Evolutionary conservation across 75 land plant genomes (phyloP).

Genomic region (Adiantum capillusveneris): DNA sequence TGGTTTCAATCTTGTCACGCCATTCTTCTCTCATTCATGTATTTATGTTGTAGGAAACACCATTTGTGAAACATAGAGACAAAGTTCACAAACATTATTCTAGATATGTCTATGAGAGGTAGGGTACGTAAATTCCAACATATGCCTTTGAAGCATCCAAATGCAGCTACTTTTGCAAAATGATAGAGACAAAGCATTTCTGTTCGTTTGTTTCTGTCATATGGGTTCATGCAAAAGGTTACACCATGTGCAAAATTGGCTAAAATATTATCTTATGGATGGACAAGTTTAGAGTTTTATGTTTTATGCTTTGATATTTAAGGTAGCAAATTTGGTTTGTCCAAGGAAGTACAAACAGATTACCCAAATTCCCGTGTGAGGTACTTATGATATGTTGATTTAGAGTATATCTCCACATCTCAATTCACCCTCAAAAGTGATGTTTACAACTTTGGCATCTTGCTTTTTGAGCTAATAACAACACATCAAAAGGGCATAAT

Average conservation of each 20-base stretch:
- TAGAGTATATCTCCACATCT: constrained; percentile 17
- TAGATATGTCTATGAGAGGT: constrained; percentile 69
- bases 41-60: constrained; percentile 45
- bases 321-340: constrained; percentile 31
- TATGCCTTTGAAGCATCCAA: too few relatives aligned
- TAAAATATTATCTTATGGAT: background rate
- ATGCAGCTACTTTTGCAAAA: too few relatives aligned
- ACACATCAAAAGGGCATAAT: constrained; percentile 25
- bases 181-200: too few relatives aligned
- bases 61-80: constrained; percentile 77
- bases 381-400: constrained; percentile 26
- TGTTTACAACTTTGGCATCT: constrained; percentile 24
- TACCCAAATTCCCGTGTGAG: constrained; percentile 11
- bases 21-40: too few relatives aligned
- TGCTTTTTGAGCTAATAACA: constrained; percentile 26
- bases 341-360: constrained; percentile 8
- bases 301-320: background rate
- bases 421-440: constrained; percentile 23
- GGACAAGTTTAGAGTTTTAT: too few relatives aligned
- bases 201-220: too few relatives aligned
- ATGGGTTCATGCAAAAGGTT: too few relatives aligned
- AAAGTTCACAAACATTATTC: constrained; percentile 70
- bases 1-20: too few relatives aligned
- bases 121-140: constrained; percentile 41
- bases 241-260: background rate